Evolutionary conservation across 371 early-diverging fungal species (phyloP).

Genomic region (Sporodiniella umbellata): DNA sequence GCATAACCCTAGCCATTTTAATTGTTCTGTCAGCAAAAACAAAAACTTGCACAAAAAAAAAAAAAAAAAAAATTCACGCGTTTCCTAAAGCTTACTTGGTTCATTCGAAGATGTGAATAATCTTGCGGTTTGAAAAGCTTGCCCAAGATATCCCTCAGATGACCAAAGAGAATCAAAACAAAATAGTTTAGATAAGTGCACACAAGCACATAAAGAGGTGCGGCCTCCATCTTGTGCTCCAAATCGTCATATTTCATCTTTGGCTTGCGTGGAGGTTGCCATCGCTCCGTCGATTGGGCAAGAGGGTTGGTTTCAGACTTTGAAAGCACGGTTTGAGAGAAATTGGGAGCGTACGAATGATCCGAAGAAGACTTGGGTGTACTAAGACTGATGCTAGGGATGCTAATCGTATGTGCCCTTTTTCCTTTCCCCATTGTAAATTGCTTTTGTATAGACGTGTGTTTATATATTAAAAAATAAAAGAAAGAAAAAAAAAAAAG

Average conservation of each 20-base stretch:
- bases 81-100: constrained; percentile 72
- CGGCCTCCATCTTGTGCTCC: constrained; percentile 47
- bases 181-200: constrained; percentile 96
- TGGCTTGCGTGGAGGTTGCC: constrained; percentile 27
- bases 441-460: no score
- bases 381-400: constrained; percentile 25
- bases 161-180: constrained; percentile 92
- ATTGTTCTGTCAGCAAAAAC: no score
- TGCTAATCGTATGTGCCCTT: constrained; percentile 29
- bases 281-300: constrained; percentile 11
- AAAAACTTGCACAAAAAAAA: no score
- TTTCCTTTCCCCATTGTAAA: constrained; percentile 34
- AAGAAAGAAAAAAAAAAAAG: constrained; percentile 5
- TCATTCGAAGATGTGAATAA: constrained; percentile 69
- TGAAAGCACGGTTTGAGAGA: constrained; percentile 14
- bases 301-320: constrained; percentile 12
- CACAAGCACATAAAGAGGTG: constrained; percentile 75
- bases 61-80: no score
- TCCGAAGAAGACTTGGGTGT: constrained; percentile 23
- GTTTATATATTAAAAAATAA: constrained; percentile 3
- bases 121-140: constrained; percentile 69
- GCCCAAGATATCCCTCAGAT: constrained; percentile 87
- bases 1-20: constrained; percentile 87
- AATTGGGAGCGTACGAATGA: constrained; percentile 18
- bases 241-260: constrained; percentile 35